A percentile compares a stretch with the other conserved stretches of the same genome.
Evolutionary conservation across 495 filamentous ascomycete species (phyloP).

Genomic region (Lasiosphaeris hirsuta): DNA sequence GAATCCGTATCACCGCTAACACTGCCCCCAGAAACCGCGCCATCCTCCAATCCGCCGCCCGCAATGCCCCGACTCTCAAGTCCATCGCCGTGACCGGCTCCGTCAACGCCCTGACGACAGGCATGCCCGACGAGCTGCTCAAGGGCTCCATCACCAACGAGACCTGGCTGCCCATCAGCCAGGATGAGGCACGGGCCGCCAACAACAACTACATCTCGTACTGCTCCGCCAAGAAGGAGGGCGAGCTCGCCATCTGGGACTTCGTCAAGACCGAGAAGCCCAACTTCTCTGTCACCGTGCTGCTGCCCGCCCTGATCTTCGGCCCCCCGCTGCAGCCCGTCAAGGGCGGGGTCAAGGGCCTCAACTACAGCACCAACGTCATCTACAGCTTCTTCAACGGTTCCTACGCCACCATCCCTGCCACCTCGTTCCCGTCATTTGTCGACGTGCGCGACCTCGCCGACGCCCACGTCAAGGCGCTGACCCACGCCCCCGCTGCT

Average conservation of each 20-base stretch:
- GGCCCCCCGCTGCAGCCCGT: constrained; percentile 28
- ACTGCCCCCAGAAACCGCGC: constrained; percentile 13
- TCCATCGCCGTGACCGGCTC: constrained; percentile 36
- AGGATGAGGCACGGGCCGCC: constrained; percentile 23
- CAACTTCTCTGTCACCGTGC: constrained; percentile 24
- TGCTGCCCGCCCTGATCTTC: constrained; percentile 27
- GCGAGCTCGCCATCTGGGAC: constrained; percentile 32
- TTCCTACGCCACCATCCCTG: constrained; percentile 26
- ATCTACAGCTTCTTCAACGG: constrained; percentile 36
- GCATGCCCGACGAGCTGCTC: constrained; percentile 23
- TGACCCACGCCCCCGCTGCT: constrained; percentile 23
- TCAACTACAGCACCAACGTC: constrained; percentile 31
- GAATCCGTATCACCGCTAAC: not conserved
- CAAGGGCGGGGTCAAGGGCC: constrained; percentile 20
- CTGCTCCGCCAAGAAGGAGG: constrained; percentile 35
- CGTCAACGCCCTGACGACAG: constrained; percentile 33
- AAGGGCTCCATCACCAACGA: constrained; percentile 25
- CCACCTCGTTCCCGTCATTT: constrained; percentile 32
- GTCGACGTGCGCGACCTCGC: constrained; percentile 33
- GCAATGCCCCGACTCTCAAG: constrained; percentile 28
- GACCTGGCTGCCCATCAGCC: constrained; percentile 31
- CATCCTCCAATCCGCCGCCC: constrained; percentile 27
- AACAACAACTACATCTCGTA: constrained; percentile 29
- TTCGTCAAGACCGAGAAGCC: constrained; percentile 29
- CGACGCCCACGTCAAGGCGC: constrained; percentile 28